Percentiles rank a stretch among this genome's conserved stretches.
These are phyloP conservation scores for Ustilaginoidea virens DNA, from an alignment of 2,329 filamentous ascomycete species.

Conservation along the genomic window DNA sequence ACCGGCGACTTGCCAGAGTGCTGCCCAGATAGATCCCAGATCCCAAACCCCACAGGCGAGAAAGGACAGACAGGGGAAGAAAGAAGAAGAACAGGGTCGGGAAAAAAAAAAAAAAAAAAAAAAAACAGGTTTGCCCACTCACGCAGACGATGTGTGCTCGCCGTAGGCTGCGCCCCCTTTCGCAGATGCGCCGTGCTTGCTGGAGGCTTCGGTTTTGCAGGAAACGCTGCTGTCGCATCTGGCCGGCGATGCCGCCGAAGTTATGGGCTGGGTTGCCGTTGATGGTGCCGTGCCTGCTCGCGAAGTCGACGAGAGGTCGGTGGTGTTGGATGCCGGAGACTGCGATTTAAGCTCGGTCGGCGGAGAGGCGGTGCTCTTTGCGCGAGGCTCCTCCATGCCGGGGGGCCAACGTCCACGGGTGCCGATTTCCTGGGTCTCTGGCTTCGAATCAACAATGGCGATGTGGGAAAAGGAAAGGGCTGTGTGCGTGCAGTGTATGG, in stretches of 20 bases:
- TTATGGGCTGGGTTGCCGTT: conserved; percentile 1
- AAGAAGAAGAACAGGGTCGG: not conserved
- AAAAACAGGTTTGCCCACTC: conserved; percentile 2
- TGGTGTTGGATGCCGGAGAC: conserved; percentile 2
- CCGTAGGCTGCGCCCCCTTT: conserved; percentile 1
- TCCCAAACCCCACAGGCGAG: not conserved
- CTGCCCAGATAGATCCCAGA: too few relatives aligned
- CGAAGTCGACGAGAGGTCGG: not conserved
- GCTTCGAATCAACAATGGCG: too few relatives aligned
- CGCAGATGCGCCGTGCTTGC: not conserved
- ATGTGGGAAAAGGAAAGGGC: too few relatives aligned
- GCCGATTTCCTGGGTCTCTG: not conserved
- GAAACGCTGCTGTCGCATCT: conserved; percentile 1
- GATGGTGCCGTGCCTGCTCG: conserved; percentile 1
- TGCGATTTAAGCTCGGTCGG: conserved; percentile 1
- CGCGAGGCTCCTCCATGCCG: conserved; percentile 4
- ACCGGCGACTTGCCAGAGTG: too few relatives aligned
- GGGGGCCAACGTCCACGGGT: not conserved
- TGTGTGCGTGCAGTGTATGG: too few relatives aligned
- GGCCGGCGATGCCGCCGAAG: too few relatives aligned
- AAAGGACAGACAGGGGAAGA: not conserved
- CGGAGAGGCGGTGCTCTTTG: conserved; percentile 3
- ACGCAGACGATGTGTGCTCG: conserved; percentile 2
- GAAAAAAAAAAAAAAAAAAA: not conserved
- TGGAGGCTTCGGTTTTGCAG: not conserved